A percentile compares a stretch with the other conserved stretches of the same genome.
Evolutionary conservation across 1,284 basidiomycete species (phyloP).

Genomic region (Taiwanofungus camphoratus): DNA sequence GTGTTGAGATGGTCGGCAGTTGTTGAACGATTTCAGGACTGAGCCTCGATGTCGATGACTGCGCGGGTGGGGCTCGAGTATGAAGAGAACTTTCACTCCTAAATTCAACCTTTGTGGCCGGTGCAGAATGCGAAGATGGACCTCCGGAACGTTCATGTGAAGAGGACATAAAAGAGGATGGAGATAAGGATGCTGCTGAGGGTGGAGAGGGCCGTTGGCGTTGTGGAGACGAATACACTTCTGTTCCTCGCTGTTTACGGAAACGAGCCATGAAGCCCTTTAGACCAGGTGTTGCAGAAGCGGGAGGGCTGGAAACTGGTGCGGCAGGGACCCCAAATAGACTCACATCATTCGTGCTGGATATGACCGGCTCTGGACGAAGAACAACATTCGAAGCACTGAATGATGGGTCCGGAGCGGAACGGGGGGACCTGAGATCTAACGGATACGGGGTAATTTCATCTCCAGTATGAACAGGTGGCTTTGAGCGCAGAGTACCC

Average conservation of each 20-base stretch:
- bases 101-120: conserved; percentile 13
- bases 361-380: conserved; percentile 26
- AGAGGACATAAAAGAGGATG: conserved; percentile 6
- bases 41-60: not conserved
- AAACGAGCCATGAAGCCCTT: conserved; percentile 78
- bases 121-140: conserved; percentile 4
- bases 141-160: conserved; percentile 1
- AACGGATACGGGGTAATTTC: conserved; percentile 43
- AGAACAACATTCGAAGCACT: conserved; percentile 17
- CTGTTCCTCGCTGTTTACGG: conserved; percentile 52
- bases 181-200: conserved; percentile 8
- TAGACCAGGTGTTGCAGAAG: conserved; percentile 64
- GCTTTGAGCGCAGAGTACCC: conserved; percentile 64
- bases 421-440: conserved; percentile 28
- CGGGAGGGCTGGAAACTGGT: conserved; percentile 46
- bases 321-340: conserved; percentile 44
- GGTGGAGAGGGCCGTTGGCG: conserved; percentile 13
- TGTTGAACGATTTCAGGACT: not conserved
- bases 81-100: not conserved
- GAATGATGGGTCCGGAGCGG: conserved; percentile 19
- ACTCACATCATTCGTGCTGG: conserved; percentile 45
- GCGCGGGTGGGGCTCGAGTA: not conserved
- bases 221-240: conserved; percentile 20
- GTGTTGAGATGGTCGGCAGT: not conserved
- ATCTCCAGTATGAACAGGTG: conserved; percentile 40